Evolutionary conservation across 129 eudicot species (phyloP), one percentile per base, ranked within the genome.

Genomic region (Apium graveolens): DNA sequence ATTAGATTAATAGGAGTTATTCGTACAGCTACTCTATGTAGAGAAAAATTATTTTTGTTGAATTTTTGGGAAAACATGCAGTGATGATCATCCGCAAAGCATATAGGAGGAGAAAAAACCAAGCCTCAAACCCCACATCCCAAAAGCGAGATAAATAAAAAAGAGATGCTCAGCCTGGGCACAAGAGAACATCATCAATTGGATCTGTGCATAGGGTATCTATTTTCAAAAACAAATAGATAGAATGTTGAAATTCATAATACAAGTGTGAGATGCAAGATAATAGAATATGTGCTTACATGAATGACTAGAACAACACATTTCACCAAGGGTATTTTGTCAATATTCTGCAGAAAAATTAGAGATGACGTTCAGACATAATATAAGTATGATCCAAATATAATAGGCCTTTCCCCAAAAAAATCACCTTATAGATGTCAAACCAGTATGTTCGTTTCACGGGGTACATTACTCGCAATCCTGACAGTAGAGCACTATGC

Each of bases 401-500:
- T 51, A n/a, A 14, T 53, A 21, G 27, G 11, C 27, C 26, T 6
- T 27, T 77, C 13, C 27, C 4, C 53, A 1, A 68, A 69, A 17
- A 69, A 69, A 35, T 82, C 42, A 90, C 97, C 96, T 92, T 92
- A 78, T 92, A 92, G 68, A 92, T 92, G 84, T 92, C 97, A 70
- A 92, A 92, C 96, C 96, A 92, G 45, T 70, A 70, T 16, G 74
- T 70, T 18, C 74, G 74, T 35, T 26, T 69, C 44, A 69, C 74
- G 9, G 74, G 74, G 37, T 70, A 70, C 27, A 37, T 70, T 7
- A 70, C 74, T 18, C 74, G 45, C n/a, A 70, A 37, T 31, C 74
- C 74, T 18, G 74, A 70, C 2, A 70, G 74, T 16, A 70, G 39
- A 37, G 74, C 43, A 35, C 74, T 70, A 35, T 70, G 74, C 42